Evolutionary conservation across 2,329 filamentous ascomycete species (phyloP).

Genomic region (Sporothrix euskadiensis): DNA sequence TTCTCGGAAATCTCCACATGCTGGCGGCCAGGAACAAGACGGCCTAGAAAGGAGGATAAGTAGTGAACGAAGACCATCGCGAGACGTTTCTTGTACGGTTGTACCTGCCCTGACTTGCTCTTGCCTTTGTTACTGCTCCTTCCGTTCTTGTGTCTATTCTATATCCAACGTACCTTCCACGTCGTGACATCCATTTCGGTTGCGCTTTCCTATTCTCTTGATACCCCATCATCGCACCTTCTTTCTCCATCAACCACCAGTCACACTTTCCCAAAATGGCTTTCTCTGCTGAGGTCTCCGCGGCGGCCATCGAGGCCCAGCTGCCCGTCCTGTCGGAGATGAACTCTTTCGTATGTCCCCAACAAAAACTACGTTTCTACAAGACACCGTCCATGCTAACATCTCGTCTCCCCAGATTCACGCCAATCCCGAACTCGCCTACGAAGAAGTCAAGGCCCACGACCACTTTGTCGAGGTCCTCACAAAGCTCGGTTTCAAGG

Average conservation of each 20-base stretch:
- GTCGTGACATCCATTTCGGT: background rate
- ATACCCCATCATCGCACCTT: background rate
- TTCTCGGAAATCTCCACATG: background rate
- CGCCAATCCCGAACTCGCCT: constrained; percentile 51
- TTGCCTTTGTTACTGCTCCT: background rate
- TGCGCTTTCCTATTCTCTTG: background rate
- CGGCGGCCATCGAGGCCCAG: constrained; percentile 22
- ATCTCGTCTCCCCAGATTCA: constrained; percentile 36
- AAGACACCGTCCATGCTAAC: background rate
- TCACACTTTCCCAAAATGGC: constrained; percentile 9
- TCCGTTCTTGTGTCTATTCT: background rate
- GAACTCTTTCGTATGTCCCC: constrained; percentile 17
- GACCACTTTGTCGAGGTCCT: constrained; percentile 50
- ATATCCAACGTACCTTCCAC: constrained; percentile 6
- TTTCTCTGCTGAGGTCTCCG: constrained; percentile 12
- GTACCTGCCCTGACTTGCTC: background rate
- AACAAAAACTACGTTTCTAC: background rate
- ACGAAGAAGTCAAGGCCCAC: constrained; percentile 53
- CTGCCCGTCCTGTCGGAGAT: constrained; percentile 20
- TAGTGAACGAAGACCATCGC: background rate
- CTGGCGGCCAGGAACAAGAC: background rate
- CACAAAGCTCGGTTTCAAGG: constrained; percentile 45
- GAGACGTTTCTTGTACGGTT: background rate
- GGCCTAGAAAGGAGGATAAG: background rate
- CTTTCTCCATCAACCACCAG: background rate